Evolutionary conservation across 2,329 filamentous ascomycete species (phyloP), one percentile per base, ranked within the genome.

Genomic region (Dothistroma septosporum): DNA sequence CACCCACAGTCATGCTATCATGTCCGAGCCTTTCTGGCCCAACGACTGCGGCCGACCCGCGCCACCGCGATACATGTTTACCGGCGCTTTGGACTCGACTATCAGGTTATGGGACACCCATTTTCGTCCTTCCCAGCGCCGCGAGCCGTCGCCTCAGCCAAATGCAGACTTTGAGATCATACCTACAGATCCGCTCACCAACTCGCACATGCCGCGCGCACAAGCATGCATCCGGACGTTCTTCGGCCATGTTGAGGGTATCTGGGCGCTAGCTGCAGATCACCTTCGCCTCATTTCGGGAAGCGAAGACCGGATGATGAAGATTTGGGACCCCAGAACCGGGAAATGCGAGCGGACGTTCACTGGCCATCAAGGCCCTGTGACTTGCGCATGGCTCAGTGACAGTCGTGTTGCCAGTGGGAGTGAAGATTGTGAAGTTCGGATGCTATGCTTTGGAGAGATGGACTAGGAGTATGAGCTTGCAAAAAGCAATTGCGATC

Each of bases 201-300:
- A 73, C 59, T 73, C 71, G 7, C 72, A 74, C 57, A 64, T 65
- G 5, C 72, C 72, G 3, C 68, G 71, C 37, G 70, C 70, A 10
- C 66, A 69, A 55, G 85, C 86, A 64, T 96, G 91, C 70, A 82
- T 97, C 35, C 89, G 91, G 63, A 96, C 91, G 33, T 96, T 97
- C 80, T 99, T 97, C 73, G 94, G 94, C 0, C 94, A 99, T 71
- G 85, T 99, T 22, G 94, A 99, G 75, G 94, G 94, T 33, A 89
- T 99, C 21, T 99, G 94, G 94, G 89, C 90, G 6, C 82, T 99
- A 2, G 91, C 90, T 0, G 93, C 90, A 2, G 93, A 97, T 76
- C 92, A 89, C 0, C 79, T 97, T 21, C 86, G 94, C 11, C 86
- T 96, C 16, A 91, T 97, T 14, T 91, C 89, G 19, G 93, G 92